A percentile compares a stretch with the other conserved stretches of the same genome.
phyloP scores from a whole-genome alignment of 2,329 filamentous ascomycete genomes.

The Fusarium beomiforme region DNA sequence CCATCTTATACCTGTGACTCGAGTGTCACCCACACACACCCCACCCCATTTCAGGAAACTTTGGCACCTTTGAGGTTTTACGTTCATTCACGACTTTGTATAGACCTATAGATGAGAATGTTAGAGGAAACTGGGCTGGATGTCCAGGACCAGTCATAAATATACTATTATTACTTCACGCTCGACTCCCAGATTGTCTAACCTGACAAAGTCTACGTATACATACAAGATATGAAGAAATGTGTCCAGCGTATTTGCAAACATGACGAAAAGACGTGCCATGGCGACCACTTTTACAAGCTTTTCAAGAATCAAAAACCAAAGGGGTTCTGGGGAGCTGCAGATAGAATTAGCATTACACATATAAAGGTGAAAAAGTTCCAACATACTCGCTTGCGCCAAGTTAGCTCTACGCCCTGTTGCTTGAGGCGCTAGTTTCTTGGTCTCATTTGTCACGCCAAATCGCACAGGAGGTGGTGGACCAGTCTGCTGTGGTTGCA shows the following conservation, averaged over 20 bases:
- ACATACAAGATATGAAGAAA: constrained; percentile 38
- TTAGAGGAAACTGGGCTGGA: constrained; percentile 34
- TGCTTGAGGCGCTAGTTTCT: constrained; percentile 84
- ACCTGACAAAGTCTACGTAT: constrained; percentile 36
- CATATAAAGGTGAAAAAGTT: not conserved
- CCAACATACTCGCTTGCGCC: constrained; percentile 90
- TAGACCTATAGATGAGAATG: constrained; percentile 30
- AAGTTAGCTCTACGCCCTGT: constrained; percentile 93
- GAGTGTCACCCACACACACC: not conserved
- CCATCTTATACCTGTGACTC: not conserved
- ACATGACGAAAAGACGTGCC: constrained; percentile 9
- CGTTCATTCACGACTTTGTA: constrained; percentile 2
- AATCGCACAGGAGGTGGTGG: constrained; percentile 91
- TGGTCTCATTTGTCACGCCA: constrained; percentile 76
- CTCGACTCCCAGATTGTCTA: constrained; percentile 29
- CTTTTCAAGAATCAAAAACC: constrained; percentile 53
- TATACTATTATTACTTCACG: constrained; percentile 41
- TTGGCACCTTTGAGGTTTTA: not conserved
- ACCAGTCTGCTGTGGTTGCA: constrained; percentile 61
- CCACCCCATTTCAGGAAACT: not conserved
- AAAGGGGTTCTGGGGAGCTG: constrained; percentile 65
- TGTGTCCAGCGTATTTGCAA: constrained; percentile 39
- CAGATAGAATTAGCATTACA: constrained; percentile 25
- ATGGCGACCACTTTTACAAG: constrained; percentile 1
- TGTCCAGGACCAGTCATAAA: constrained; percentile 18